Evolutionary conservation across 441 rosid species (phyloP).

Genomic region (Erodium texanum): DNA sequence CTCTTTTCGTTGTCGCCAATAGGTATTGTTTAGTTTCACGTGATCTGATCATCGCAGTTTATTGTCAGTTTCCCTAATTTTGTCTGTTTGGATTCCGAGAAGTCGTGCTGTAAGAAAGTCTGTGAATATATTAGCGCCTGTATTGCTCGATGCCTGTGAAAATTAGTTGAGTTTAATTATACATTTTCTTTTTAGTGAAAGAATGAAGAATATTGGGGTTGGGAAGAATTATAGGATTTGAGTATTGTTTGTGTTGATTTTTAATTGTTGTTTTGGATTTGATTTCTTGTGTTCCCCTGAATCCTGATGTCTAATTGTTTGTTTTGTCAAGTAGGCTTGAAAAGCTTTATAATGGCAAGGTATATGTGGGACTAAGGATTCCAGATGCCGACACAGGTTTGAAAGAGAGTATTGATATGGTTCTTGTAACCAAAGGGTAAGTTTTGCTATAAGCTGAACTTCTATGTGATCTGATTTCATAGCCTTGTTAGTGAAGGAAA

Average conservation of each 20-base stretch:
- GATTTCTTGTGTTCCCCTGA: background rate
- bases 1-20: slow-evolving; percentile 64
- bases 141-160: background rate
- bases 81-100: slow-evolving; percentile 4
- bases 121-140: background rate
- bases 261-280: background rate
- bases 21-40: slow-evolving; percentile 27
- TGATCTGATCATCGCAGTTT: background rate
- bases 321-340: slow-evolving; percentile 39
- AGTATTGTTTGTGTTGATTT: too few species aligned
- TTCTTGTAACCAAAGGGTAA: slow-evolving; percentile 63
- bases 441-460: background rate
- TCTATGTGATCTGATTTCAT: background rate
- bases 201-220: background rate
- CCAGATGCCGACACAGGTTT: slow-evolving; percentile 80
- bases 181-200: background rate
- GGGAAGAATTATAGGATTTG: background rate
- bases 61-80: background rate
- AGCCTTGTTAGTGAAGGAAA: too few species aligned
- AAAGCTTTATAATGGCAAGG: slow-evolving; percentile 75
- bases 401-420: slow-evolving; percentile 61
- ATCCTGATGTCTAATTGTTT: background rate
- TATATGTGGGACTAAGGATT: slow-evolving; percentile 73
- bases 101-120: background rate
- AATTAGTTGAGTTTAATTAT: background rate